Conservation (phyloP, 441 rosid species). For the Eruca vesicaria region DNA sequence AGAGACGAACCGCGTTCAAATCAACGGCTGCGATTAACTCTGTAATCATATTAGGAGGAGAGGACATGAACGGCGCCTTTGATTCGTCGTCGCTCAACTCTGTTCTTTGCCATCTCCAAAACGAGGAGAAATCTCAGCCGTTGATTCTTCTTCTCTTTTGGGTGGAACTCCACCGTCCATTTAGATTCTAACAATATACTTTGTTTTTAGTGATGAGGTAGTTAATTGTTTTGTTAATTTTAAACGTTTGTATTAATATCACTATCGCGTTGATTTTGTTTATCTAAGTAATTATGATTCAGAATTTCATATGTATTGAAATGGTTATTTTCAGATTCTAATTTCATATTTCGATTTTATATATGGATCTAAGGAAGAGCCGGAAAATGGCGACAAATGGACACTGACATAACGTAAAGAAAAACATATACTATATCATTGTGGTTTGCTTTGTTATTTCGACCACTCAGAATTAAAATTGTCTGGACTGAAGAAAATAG, state of each 20-base stretch:
- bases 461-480: constrained; percentile 8
- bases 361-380: background rate
- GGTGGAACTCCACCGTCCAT: background rate
- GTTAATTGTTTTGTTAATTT: background rate
- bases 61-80: constrained; percentile 7
- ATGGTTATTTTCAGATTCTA: background rate
- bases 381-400: constrained; percentile 17
- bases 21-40: constrained; percentile 26
- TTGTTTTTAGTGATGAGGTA: constrained; percentile 17
- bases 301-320: background rate
- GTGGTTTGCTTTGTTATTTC: background rate
- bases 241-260: background rate
- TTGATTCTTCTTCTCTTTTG: no score
- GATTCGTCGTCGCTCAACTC: background rate
- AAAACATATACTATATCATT: background rate
- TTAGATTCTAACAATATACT: constrained; percentile 16
- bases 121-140: constrained; percentile 23
- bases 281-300: background rate
- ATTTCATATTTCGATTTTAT: background rate
- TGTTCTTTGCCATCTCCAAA: constrained; percentile 5
- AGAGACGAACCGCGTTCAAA: background rate
- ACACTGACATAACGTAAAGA: background rate
- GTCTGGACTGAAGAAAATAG: constrained; percentile 1
- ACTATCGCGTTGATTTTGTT: background rate
- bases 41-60: background rate